Evolutionary conservation across 768 basidiomycete genomes (phyloP).

Genomic region (Boletus huronensis): DNA sequence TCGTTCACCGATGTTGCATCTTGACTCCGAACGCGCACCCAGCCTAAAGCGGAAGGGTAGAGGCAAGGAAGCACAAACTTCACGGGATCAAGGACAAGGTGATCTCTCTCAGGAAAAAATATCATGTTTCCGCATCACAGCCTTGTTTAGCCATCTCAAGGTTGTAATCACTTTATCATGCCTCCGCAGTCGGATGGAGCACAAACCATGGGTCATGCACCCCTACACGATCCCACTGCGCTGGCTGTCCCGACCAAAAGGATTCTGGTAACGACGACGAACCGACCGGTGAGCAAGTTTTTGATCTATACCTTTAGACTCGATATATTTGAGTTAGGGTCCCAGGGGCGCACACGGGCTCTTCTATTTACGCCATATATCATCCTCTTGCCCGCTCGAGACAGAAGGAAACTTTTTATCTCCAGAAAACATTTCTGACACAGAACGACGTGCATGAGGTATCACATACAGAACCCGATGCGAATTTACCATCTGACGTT

Average conservation of each 20-base stretch:
- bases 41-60: slow-evolving; percentile 55
- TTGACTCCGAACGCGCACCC: slow-evolving; percentile 49
- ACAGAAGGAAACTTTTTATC: slow-evolving; percentile 38
- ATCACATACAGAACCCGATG: slow-evolving; percentile 34
- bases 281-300: slow-evolving; percentile 30
- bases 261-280: slow-evolving; percentile 65
- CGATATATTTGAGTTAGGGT: slow-evolving; percentile 2
- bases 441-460: slow-evolving; percentile 30
- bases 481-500: slow-evolving; percentile 36
- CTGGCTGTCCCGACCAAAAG: slow-evolving; percentile 4
- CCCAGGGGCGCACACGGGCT: slow-evolving; percentile 54
- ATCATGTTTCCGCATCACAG: slow-evolving; percentile 1
- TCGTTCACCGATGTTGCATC: slow-evolving; percentile 29
- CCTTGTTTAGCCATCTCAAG: too few species aligned
- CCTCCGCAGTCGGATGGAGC: too few species aligned
- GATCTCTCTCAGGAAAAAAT: slow-evolving; percentile 28
- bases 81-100: slow-evolving; percentile 30
- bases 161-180: too few species aligned
- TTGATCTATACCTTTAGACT: not conserved
- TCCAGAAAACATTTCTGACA: too few species aligned
- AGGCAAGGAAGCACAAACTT: slow-evolving; percentile 36
- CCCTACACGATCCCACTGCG: too few species aligned
- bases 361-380: slow-evolving; percentile 86
- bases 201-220: too few species aligned
- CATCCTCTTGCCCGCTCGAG: slow-evolving; percentile 72